These are phyloP conservation scores for Malus hybrid DNA, from an alignment of 331 rosid genomes.

Conservation along the genomic window DNA sequence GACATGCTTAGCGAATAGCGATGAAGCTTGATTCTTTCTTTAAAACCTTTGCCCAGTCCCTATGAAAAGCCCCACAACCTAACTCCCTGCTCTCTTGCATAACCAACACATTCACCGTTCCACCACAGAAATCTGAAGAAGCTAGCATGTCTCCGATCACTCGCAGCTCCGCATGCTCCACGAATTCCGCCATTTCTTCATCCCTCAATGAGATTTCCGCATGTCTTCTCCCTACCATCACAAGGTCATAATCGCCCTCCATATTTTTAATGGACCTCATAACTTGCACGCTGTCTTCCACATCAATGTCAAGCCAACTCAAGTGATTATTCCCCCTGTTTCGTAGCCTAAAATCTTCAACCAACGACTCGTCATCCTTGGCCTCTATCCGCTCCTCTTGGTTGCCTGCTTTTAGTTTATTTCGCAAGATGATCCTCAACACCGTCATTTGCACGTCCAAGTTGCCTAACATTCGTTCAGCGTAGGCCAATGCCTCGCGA, in stretches of 20 bases:
- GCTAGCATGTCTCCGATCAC: slow-evolving; percentile 47
- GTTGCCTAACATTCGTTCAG: slow-evolving; percentile 19
- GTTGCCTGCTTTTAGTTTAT: background rate
- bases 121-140: slow-evolving; percentile 38
- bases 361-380: slow-evolving; percentile 25
- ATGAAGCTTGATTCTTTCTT: too few species aligned
- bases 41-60: too few species aligned
- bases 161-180: slow-evolving; percentile 49
- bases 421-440: background rate
- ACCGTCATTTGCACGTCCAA: slow-evolving; percentile 3
- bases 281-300: slow-evolving; percentile 20
- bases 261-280: slow-evolving; percentile 23
- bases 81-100: slow-evolving; percentile 16
- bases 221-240: slow-evolving; percentile 41
- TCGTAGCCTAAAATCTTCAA: slow-evolving; percentile 40
- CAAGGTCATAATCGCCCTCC: slow-evolving; percentile 38
- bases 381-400: background rate
- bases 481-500: slow-evolving; percentile 42
- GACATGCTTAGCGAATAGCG: too few species aligned
- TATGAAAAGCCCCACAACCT: background rate
- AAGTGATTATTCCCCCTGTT: slow-evolving; percentile 7
- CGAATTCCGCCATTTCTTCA: slow-evolving; percentile 26
- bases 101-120: slow-evolving; percentile 43
- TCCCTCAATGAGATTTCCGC: background rate
- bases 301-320: slow-evolving; percentile 28